Evolutionary conservation across 2,329 filamentous ascomycete species (phyloP).

Genomic region (Elsinoe fawcettii): DNA sequence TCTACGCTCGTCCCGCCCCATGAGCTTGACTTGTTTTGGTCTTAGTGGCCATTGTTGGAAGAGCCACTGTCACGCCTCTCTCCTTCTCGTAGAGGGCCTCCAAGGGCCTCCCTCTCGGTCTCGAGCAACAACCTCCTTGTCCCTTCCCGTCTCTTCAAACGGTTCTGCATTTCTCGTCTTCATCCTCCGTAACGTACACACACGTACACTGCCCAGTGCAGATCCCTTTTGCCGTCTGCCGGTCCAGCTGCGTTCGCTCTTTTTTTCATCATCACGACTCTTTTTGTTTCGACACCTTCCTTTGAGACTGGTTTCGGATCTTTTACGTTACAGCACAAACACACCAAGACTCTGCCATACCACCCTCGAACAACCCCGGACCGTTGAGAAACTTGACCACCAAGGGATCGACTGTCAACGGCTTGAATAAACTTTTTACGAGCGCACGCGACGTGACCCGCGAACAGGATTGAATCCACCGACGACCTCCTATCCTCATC

Average conservation of each 20-base stretch:
- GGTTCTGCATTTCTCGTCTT: slow-evolving; percentile 2
- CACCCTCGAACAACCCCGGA: slow-evolving; percentile 10
- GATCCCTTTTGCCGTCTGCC: slow-evolving; percentile 12
- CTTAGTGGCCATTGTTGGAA: background rate
- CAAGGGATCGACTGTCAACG: background rate
- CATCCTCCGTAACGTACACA: background rate
- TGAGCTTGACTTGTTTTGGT: background rate
- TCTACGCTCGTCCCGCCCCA: background rate
- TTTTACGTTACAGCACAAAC: background rate
- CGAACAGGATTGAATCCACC: background rate
- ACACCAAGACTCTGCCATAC: background rate
- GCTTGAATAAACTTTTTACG: slow-evolving; percentile 1
- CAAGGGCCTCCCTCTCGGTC: background rate
- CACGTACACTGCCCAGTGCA: slow-evolving; percentile 4
- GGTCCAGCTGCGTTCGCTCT: slow-evolving; percentile 9
- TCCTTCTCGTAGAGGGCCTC: background rate
- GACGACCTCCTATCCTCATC: slow-evolving; percentile 9
- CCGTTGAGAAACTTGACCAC: background rate
- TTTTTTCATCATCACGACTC: background rate
- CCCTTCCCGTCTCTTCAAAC: slow-evolving; percentile 6
- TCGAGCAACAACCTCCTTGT: slow-evolving; percentile 9
- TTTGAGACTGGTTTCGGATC: background rate
- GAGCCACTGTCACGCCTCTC: background rate
- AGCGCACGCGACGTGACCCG: slow-evolving; percentile 13
- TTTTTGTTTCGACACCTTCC: slow-evolving; percentile 2